Percentiles rank a stretch among this genome's conserved stretches.
Conservation (phyloP, 2,329 filamentous ascomycete species). For the Pestalotiopsis sp. region DNA sequence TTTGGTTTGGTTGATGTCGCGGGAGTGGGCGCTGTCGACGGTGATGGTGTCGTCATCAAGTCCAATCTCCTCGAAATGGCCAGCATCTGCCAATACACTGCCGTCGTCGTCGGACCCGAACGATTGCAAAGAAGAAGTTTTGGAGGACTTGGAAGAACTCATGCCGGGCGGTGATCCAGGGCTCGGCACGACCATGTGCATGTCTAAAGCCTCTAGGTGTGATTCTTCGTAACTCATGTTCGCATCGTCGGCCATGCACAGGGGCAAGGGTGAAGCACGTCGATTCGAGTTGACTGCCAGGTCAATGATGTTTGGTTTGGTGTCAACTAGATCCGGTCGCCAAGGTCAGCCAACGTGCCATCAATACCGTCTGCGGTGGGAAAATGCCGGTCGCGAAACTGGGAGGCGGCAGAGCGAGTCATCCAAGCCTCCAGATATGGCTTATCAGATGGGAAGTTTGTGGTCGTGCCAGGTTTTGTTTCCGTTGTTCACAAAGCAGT, state of each 20-base stretch:
- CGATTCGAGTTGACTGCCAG: not conserved
- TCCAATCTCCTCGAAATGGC: constrained; percentile 91
- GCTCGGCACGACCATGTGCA: constrained; percentile 35
- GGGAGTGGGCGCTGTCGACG: constrained; percentile 31
- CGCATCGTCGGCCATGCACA: constrained; percentile 21
- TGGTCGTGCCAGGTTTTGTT: not conserved
- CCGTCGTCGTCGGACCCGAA: constrained; percentile 73
- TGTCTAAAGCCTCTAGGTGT: constrained; percentile 33
- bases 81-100: constrained; percentile 68
- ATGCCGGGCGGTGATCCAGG: constrained; percentile 76
- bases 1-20: constrained; percentile 34
- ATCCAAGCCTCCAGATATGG: too few relatives aligned
- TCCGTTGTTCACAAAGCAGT: not conserved
- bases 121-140: constrained; percentile 85
- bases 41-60: constrained; percentile 67
- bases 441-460: too few relatives aligned
- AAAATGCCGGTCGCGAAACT: too few relatives aligned
- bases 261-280: not conserved
- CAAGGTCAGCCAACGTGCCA: too few relatives aligned
- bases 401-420: too few relatives aligned
- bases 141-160: constrained; percentile 82
- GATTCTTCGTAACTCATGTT: constrained; percentile 42
- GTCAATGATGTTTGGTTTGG: not conserved
- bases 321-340: too few relatives aligned
- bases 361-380: too few relatives aligned